Evolutionary conservation across 2,329 filamentous ascomycete genomes (phyloP).

Genomic region (Bipolaris cookei): DNA sequence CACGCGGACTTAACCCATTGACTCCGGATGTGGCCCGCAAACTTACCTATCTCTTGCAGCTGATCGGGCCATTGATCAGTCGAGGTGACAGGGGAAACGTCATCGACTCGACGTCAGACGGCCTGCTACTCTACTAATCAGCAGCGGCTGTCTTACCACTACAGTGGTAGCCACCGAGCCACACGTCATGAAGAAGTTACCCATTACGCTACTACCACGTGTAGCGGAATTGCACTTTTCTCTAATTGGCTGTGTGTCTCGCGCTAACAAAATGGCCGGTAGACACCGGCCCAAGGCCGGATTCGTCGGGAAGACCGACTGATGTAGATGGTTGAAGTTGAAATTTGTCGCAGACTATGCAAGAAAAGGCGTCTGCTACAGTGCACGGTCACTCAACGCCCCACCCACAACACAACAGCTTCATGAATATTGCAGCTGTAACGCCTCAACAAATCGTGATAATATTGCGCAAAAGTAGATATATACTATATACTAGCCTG

Average conservation of each 20-base stretch:
- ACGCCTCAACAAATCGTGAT: too few relatives aligned
- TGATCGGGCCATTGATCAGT: constrained; percentile 4
- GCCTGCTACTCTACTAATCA: neutral
- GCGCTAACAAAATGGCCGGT: constrained; percentile 9
- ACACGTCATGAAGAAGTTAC: constrained; percentile 11
- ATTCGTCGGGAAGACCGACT: constrained; percentile 2
- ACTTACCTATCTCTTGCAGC: neutral
- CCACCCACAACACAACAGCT: too few relatives aligned
- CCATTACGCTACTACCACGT: neutral
- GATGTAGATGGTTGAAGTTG: neutral
- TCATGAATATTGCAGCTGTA: too few relatives aligned
- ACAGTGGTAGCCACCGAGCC: neutral
- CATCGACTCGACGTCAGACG: constrained; percentile 3
- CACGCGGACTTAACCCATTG: neutral
- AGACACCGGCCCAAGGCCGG: constrained; percentile 1
- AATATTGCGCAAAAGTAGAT: too few relatives aligned
- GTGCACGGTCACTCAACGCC: too few relatives aligned
- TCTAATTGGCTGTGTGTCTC: constrained; percentile 13
- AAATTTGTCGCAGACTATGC: too few relatives aligned
- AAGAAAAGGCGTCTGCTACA: too few relatives aligned
- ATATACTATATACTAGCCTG: too few relatives aligned
- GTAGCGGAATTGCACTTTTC: constrained; percentile 3
- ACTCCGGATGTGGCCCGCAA: neutral
- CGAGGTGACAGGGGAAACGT: neutral
- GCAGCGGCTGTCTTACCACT: neutral